Base-by-base conservation (phyloP, 1,284 basidiomycete genomes). In the Takashimella koratensis region DNA sequence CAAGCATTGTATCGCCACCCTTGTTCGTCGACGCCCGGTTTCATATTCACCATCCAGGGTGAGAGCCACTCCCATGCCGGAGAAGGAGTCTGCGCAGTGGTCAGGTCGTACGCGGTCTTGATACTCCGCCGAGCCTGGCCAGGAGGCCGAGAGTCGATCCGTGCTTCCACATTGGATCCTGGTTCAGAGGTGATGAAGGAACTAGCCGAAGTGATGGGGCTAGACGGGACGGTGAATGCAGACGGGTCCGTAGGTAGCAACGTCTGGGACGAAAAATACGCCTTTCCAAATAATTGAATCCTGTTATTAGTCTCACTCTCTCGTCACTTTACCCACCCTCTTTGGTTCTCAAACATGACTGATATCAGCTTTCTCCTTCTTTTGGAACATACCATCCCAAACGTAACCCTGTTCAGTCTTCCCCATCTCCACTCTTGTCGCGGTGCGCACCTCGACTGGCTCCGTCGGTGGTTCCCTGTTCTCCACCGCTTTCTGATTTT, bases 351-450 rank as follows among this genome's bases (percentile, higher is more conserved):
- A 47, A 74, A 76, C 43, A 76, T 59, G 16, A 75, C 75, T 76
- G 54, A n/a, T 5, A 27, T 43, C 23, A 49, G 26, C 26, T 42
- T n/a, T n/a, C 13, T 20, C 25, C 12, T 42, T 20, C 12, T 44
- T n/a, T 27, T 16, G 21, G 5, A 4, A 79, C 85, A 65, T 67
- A 88, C 88, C 74, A 62, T 81, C 82, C 90, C 90, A 93, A 61
- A 73, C 70, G 45, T 90, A 90, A 36, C 30, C 30, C 8, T 36
- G 30, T 16, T 36, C 30, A 36, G 16, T 16, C 16, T 8, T 8
- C 47, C 84, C 80, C 76, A 86, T 81, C 36, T 80, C 30, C 8
- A 36, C 30, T 16, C 16, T 36, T 16, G 30, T 8, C 16, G 30
- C 30, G 16, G 30, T 78, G 27, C 79, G 79, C 45, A 89, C 87